phyloP scores from a whole-genome alignment of 169 alveolate genomes.

The Cystoisospora suis region DNA sequence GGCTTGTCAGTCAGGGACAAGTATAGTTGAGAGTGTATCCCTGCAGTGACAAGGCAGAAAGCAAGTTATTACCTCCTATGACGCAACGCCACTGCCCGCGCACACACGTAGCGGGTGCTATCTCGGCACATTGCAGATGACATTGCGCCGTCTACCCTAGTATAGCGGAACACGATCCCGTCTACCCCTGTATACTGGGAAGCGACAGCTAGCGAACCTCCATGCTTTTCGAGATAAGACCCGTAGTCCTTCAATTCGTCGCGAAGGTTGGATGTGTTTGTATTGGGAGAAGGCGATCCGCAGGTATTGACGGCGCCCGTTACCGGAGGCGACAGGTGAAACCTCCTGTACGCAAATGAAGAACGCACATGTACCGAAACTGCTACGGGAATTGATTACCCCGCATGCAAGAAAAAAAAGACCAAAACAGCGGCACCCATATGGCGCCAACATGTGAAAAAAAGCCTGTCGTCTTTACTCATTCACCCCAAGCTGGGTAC shows the following conservation, averaged over 20 bases:
- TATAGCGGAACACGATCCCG: no score
- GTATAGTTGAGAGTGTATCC: not conserved
- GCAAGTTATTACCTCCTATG: no score
- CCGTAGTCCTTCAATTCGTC: conserved; percentile 2
- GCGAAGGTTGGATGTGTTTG: conserved; percentile 70
- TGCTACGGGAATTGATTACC: no score
- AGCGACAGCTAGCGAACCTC: not conserved
- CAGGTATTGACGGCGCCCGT: conserved; percentile 65
- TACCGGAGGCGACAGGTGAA: conserved; percentile 55
- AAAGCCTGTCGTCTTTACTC: no score
- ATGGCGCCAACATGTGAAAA: no score
- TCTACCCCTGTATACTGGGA: no score
- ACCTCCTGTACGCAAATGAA: conserved; percentile 41
- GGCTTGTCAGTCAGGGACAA: conserved; percentile 7
- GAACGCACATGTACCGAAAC: no score
- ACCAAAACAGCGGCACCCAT: no score
- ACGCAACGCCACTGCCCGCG: no score
- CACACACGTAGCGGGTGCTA: no score
- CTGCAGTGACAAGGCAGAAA: conserved; percentile 25
- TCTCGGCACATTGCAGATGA: not conserved
- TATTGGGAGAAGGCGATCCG: conserved; percentile 75
- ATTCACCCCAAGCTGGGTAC: no score
- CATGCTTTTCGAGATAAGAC: not conserved
- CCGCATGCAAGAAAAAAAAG: no score
- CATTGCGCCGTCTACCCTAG: not conserved